These are phyloP conservation scores for Phanerodontia chrysosporium DNA, from an alignment of 768 basidiomycete genomes.

Conservation along the genomic window DNA sequence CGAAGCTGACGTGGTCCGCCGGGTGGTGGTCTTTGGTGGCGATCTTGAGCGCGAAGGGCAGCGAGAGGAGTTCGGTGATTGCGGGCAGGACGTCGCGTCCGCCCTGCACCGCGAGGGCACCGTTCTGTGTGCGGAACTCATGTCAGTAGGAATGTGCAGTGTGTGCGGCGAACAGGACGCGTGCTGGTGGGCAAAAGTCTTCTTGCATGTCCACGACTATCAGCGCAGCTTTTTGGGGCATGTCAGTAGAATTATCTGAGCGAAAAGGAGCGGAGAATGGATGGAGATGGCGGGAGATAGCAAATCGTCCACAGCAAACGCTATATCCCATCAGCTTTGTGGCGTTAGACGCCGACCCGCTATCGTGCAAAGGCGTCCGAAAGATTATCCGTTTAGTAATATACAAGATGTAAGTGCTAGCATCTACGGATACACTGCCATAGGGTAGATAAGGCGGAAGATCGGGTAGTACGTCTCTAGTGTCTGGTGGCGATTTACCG, in stretches of 20 bases:
- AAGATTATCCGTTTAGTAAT: background rate
- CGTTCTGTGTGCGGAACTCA: conserved; percentile 29
- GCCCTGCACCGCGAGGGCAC: conserved; percentile 65
- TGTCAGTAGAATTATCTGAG: conserved; percentile 16
- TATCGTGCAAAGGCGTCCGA: too few species aligned
- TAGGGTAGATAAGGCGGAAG: background rate
- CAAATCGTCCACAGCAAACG: background rate
- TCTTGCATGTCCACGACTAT: conserved; percentile 79
- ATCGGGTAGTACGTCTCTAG: background rate
- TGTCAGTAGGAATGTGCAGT: background rate
- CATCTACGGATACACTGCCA: background rate
- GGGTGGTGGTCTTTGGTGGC: conserved; percentile 62
- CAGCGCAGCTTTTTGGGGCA: conserved; percentile 40
- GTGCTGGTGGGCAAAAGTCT: conserved; percentile 59
- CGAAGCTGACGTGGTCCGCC: conserved; percentile 67
- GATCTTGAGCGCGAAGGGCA: conserved; percentile 48
- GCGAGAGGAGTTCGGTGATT: conserved; percentile 53
- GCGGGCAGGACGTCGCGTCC: conserved; percentile 54
- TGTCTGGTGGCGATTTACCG: conserved; percentile 11
- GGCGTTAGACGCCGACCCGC: background rate
- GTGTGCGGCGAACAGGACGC: background rate
- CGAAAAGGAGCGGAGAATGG: background rate
- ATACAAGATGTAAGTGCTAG: background rate
- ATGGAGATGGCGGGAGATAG: background rate
- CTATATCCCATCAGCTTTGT: background rate